phyloP scores from a whole-genome alignment of 140 eudicot species.

The Bidens hawaiensis region DNA sequence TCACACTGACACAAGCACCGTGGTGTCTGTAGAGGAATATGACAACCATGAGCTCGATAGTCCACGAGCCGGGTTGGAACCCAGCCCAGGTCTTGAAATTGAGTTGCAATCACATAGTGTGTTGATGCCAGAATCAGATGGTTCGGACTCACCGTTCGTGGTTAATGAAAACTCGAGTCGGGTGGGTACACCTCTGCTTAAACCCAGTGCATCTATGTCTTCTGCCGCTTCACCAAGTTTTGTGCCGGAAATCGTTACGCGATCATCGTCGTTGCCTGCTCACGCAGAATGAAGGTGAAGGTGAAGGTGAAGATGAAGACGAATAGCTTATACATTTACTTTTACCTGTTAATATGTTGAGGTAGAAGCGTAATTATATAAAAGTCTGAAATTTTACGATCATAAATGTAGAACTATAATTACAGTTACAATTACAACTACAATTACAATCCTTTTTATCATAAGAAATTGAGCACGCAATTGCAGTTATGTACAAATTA shows the following conservation, averaged over 20 bases:
- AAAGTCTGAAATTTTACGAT: constrained; percentile 8
- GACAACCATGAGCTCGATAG: constrained; percentile 52
- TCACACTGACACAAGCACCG: constrained; percentile 85
- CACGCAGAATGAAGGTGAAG: constrained; percentile 31
- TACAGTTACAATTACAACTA: too few relatives aligned
- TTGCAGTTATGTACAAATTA: too few relatives aligned
- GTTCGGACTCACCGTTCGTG: constrained; percentile 23
- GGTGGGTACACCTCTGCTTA: constrained; percentile 77
- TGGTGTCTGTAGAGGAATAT: constrained; percentile 66
- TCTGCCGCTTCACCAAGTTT: constrained; percentile 32
- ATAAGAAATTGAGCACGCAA: too few relatives aligned
- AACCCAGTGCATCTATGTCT: constrained; percentile 68
- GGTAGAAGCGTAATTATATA: constrained; percentile 10
- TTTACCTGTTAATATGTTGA: constrained; percentile 27
- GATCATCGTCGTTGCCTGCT: constrained; percentile 64
- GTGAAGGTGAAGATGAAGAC: too few relatives aligned
- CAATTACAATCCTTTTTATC: constrained; percentile 10
- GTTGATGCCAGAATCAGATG: constrained; percentile 17
- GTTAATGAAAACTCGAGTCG: constrained; percentile 72
- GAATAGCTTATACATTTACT: not conserved
- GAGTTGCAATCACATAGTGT: constrained; percentile 53
- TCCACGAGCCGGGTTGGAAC: constrained; percentile 42
- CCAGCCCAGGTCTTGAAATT: constrained; percentile 37
- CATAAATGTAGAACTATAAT: too few relatives aligned
- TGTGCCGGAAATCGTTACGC: constrained; percentile 32